These are phyloP conservation scores for Fragaria iinumae DNA, from an alignment of 306 rosid genomes.

Conservation along the genomic window DNA sequence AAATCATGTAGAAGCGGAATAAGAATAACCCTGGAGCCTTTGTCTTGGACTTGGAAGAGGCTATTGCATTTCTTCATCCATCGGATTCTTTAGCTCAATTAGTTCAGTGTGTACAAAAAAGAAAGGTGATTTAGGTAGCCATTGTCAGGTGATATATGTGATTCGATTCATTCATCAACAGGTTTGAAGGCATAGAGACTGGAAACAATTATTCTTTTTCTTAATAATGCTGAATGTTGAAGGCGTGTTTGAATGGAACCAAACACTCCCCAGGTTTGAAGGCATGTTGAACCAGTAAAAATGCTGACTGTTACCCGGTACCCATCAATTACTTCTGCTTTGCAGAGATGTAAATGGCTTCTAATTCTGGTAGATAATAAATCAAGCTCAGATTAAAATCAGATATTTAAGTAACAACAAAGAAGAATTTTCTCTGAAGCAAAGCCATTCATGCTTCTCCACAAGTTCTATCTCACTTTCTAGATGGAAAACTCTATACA, in stretches of 20 bases:
- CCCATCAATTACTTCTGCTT: neutral
- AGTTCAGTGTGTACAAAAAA: neutral
- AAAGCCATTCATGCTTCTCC: conserved; percentile 14
- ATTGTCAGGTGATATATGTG: neutral
- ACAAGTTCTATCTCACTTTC: neutral
- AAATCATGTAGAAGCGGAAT: neutral
- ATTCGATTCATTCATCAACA: neutral
- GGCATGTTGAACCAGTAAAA: neutral
- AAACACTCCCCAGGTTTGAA: no score
- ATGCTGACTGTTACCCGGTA: neutral
- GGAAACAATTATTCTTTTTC: no score
- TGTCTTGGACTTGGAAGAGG: neutral
- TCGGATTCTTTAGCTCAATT: neutral
- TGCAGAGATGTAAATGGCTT: neutral
- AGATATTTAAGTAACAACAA: neutral
- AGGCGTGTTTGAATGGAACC: no score
- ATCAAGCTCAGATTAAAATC: neutral
- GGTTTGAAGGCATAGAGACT: neutral
- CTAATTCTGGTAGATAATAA: neutral
- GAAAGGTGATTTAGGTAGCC: neutral
- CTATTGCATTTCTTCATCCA: neutral
- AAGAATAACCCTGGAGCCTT: neutral
- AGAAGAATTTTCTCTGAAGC: conserved; percentile 12
- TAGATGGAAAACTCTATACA: conserved; percentile 32
- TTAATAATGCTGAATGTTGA: no score